Conservation (phyloP, 768 basidiomycete species). For the Mycena olivaceomarginata region DNA sequence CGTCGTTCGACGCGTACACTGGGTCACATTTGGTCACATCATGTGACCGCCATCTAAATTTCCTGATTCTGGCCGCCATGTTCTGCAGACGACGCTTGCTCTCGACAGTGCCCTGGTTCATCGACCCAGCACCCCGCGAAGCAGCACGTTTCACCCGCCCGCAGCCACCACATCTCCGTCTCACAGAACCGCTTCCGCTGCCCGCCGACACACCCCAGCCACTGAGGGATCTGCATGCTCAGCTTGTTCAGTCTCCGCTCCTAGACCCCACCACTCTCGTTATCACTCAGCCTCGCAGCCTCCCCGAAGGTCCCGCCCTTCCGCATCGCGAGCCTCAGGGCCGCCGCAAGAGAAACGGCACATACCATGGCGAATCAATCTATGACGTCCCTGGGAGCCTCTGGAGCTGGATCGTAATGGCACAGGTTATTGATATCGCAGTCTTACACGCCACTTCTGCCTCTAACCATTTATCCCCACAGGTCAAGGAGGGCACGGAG, state of each 20-base stretch:
- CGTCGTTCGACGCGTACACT: no score
- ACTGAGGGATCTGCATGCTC: slow-evolving; percentile 73
- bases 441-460: background rate
- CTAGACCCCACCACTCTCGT: slow-evolving; percentile 77
- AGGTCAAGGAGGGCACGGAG: slow-evolving; percentile 93
- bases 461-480: slow-evolving; percentile 21
- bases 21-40: background rate
- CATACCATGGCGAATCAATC: slow-evolving; percentile 78
- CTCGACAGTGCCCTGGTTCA: slow-evolving; percentile 77
- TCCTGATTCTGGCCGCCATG: background rate
- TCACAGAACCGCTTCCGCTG: slow-evolving; percentile 57
- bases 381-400: slow-evolving; percentile 71
- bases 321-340: slow-evolving; percentile 77
- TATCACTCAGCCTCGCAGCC: slow-evolving; percentile 70
- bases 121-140: slow-evolving; percentile 66
- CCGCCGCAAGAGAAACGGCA: slow-evolving; percentile 78
- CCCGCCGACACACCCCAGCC: slow-evolving; percentile 73
- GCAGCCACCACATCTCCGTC: slow-evolving; percentile 53
- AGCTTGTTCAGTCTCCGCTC: slow-evolving; percentile 78
- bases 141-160: slow-evolving; percentile 49
- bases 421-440: slow-evolving; percentile 72
- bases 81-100: slow-evolving; percentile 33
- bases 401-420: slow-evolving; percentile 88
- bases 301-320: slow-evolving; percentile 75
- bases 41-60: background rate